Conservation (phyloP, 495 filamentous ascomycete species). For the Neurospora pannonica region DNA sequence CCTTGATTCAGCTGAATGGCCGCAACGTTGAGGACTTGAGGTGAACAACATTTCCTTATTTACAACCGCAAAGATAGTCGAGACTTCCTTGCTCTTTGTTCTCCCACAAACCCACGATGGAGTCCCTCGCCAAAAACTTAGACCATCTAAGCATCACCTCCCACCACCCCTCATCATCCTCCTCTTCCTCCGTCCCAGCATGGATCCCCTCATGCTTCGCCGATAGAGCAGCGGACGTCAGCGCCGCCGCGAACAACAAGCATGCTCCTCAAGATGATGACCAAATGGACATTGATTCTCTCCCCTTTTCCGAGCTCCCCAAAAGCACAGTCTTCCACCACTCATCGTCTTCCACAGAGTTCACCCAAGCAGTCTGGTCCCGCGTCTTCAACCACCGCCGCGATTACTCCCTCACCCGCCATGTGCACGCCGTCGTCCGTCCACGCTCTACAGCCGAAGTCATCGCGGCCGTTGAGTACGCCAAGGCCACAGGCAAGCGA, state of each 20-base stretch:
- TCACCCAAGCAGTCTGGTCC: constrained; percentile 16
- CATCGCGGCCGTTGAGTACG: constrained; percentile 34
- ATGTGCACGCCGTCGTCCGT: constrained; percentile 29
- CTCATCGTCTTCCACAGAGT: neutral
- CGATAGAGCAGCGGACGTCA: neutral
- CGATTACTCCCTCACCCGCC: constrained; percentile 27
- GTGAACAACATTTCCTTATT: neutral
- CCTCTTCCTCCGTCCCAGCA: neutral
- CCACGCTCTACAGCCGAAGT: constrained; percentile 32
- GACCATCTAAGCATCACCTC: neutral
- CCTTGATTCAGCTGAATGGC: neutral
- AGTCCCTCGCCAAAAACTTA: neutral
- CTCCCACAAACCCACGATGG: neutral
- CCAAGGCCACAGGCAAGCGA: constrained; percentile 24
- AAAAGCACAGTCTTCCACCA: neutral
- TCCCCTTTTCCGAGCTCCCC: neutral
- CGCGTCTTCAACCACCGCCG: constrained; percentile 25
- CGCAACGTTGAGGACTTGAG: neutral
- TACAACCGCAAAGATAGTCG: no score
- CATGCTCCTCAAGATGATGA: neutral
- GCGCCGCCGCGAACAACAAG: neutral
- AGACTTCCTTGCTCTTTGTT: neutral
- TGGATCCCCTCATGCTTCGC: neutral
- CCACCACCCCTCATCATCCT: no score
- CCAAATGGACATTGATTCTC: neutral